phyloP scores from a whole-genome alignment of 768 basidiomycete species.

The Naematelia encephala region DNA sequence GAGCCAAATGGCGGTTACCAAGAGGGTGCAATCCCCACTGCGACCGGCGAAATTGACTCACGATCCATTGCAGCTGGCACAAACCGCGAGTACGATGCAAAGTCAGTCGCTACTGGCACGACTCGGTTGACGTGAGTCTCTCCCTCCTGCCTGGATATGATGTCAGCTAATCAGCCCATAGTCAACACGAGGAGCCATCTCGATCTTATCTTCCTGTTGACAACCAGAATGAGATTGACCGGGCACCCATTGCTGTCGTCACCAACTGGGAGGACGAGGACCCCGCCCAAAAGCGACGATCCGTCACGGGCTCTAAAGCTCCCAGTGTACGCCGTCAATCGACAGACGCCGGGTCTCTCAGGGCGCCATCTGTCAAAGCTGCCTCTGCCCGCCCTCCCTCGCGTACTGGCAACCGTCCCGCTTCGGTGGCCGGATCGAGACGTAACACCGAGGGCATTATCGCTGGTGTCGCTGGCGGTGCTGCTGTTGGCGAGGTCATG shows the following conservation, averaged over 20 bases:
- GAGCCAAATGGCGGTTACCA: neutral
- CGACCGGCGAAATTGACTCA: neutral
- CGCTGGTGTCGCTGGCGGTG: conserved; percentile 12
- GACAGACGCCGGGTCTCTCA: conserved; percentile 11
- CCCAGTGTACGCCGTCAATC: conserved; percentile 20
- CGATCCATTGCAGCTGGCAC: neutral
- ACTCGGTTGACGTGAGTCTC: neutral
- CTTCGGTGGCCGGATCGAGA: neutral
- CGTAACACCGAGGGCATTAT: conserved; percentile 8
- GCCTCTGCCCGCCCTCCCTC: conserved; percentile 18
- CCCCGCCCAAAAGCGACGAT: conserved; percentile 15
- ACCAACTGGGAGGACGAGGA: neutral
- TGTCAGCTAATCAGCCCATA: conserved; percentile 9
- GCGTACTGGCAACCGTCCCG: conserved; percentile 10
- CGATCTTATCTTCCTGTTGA: neutral
- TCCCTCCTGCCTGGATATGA: conserved; percentile 2
- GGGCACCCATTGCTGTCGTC: neutral
- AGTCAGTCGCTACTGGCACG: neutral
- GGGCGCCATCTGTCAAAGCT: conserved; percentile 12
- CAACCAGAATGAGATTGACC: neutral
- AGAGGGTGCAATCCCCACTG: neutral
- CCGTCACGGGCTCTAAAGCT: conserved; percentile 26
- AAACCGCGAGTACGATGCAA: neutral
- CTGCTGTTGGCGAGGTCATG: conserved; percentile 33
- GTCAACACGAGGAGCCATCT: neutral